phyloP scores from a whole-genome alignment of 2,329 filamentous ascomycete species.

The Acrodontium crateriforme region DNA sequence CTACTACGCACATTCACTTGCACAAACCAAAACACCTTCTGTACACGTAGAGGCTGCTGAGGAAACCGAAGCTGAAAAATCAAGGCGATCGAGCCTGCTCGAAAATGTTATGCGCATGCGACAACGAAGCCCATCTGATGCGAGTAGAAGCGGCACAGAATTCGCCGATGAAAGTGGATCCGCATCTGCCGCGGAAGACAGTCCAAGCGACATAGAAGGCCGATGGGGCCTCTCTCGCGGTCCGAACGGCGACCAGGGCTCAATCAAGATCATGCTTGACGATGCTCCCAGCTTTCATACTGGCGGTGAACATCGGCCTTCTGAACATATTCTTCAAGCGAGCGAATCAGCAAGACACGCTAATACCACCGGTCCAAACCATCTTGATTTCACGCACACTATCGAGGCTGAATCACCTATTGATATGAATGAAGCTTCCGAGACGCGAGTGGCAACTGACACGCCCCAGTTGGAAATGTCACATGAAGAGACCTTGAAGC shows the following conservation, averaged over 20 bases:
- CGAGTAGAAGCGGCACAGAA: constrained; percentile 17
- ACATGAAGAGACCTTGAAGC: constrained; percentile 16
- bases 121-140: constrained; percentile 15
- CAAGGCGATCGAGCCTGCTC: constrained; percentile 16
- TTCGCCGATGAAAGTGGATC: constrained; percentile 19
- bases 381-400: neutral
- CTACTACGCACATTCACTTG: constrained; percentile 10
- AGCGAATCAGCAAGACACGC: too few relatives aligned
- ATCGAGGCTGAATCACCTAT: neutral
- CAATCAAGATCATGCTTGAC: constrained; percentile 23
- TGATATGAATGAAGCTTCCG: constrained; percentile 3
- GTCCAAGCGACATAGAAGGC: constrained; percentile 13
- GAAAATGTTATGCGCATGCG: constrained; percentile 22
- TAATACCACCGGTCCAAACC: neutral
- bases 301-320: neutral
- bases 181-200: constrained; percentile 12
- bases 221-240: constrained; percentile 13
- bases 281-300: constrained; percentile 9
- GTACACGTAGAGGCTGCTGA: neutral
- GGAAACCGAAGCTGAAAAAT: too few relatives aligned
- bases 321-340: too few relatives aligned
- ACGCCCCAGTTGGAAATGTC: too few relatives aligned
- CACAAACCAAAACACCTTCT: constrained; percentile 4
- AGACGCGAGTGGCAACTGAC: constrained; percentile 11
- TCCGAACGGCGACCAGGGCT: constrained; percentile 16